Conservation (phyloP, 1,284 basidiomycete genomes). For the Hypsizygus ulmarius region DNA sequence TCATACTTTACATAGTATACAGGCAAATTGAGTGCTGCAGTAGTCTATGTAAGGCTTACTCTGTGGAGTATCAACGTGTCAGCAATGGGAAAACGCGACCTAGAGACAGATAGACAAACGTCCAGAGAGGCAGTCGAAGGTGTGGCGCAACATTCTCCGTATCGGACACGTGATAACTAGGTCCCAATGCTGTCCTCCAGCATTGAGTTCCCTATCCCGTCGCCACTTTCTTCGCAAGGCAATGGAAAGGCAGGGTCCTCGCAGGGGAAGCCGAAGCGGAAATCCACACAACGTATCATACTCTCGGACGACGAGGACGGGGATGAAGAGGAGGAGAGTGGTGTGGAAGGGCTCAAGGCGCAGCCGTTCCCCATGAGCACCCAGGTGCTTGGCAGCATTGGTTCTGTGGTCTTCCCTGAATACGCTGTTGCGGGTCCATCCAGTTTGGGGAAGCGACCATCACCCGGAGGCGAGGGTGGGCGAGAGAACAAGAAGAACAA, state of each 20-base stretch:
- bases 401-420: conserved; percentile 2
- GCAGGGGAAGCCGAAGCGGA: neutral
- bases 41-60: no score
- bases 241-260: conserved; percentile 2
- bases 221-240: neutral
- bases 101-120: no score
- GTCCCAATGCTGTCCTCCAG: no score
- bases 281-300: neutral
- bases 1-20: no score
- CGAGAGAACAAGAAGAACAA: conserved; percentile 35
- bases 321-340: neutral
- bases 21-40: no score
- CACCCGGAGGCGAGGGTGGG: conserved; percentile 28
- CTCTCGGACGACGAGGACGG: conserved; percentile 2
- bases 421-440: conserved; percentile 16
- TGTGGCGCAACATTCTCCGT: no score
- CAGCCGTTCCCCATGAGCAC: conserved; percentile 54
- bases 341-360: conserved; percentile 3
- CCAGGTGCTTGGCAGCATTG: conserved; percentile 38
- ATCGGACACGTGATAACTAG: no score
- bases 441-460: conserved; percentile 34
- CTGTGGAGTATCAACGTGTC: no score
- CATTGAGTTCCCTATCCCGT: no score
- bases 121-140: no score
- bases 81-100: no score